Percentiles rank a stretch among this genome's conserved stretches.
These are phyloP conservation scores for Neocallimastix lanati DNA, from an alignment of 192 early-diverging fungal species.

Conservation along the genomic window DNA sequence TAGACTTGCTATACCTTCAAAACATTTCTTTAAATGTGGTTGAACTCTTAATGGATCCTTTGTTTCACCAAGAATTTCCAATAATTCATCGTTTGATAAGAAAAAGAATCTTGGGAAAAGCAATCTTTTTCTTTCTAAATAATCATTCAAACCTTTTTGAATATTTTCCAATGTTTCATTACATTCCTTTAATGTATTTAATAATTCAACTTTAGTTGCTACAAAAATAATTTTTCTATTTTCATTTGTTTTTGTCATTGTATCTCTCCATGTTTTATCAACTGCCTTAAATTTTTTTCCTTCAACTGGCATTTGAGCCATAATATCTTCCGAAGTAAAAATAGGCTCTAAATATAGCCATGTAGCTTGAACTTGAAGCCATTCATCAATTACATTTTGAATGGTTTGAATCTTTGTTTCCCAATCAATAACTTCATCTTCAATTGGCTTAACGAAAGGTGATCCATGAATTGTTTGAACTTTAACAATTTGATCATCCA, in stretches of 20 bases:
- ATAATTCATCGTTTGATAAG: conserved; percentile 46
- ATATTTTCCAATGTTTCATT: conserved; percentile 32
- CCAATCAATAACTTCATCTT: conserved; percentile 30
- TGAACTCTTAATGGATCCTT: conserved; percentile 43
- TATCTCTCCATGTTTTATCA: conserved; percentile 41
- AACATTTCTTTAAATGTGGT: conserved; percentile 46
- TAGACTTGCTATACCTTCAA: conserved; percentile 34
- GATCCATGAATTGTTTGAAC: conserved; percentile 41
- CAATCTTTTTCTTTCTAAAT: conserved; percentile 36
- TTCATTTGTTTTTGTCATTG: conserved; percentile 22
- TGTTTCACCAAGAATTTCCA: conserved; percentile 44
- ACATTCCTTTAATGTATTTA: conserved; percentile 24
- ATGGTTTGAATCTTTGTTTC: conserved; percentile 27
- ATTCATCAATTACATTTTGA: conserved; percentile 40
- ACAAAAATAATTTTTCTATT: conserved; percentile 28
- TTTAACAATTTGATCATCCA: conserved; percentile 46
- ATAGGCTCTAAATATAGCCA: conserved; percentile 45
- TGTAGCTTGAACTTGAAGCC: conserved; percentile 39
- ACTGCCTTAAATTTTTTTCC: conserved; percentile 31
- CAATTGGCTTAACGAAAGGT: conserved; percentile 42
- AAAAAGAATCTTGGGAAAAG: conserved; percentile 46
- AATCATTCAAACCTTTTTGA: conserved; percentile 40
- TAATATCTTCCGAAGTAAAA: conserved; percentile 41
- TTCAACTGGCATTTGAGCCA: conserved; percentile 43
- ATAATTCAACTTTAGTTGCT: conserved; percentile 34